Percentiles rank a stretch among this genome's conserved stretches.
Conservation (phyloP, 257 asterid species). For the Lavandula angustifolia region DNA sequence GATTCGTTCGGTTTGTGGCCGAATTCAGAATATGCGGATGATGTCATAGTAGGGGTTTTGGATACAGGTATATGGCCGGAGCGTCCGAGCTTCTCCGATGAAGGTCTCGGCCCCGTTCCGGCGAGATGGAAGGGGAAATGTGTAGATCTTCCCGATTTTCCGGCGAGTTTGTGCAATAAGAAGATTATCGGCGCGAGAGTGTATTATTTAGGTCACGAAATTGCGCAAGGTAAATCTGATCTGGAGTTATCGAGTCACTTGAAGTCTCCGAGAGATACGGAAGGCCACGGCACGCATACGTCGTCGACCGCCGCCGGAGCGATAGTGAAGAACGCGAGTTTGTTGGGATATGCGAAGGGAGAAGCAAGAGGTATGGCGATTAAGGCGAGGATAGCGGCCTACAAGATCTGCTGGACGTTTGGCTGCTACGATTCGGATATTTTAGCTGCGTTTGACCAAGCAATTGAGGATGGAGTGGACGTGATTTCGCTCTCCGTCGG, state of each 20-base stretch:
- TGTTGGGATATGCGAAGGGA: slow-evolving; percentile 70
- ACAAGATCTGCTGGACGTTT: slow-evolving; percentile 73
- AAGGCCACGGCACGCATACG: slow-evolving; percentile 98
- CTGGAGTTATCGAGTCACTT: slow-evolving; percentile 49
- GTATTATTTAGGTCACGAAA: slow-evolving; percentile 63
- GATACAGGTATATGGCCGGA: slow-evolving; percentile 99
- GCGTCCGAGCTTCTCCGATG: slow-evolving; percentile 80
- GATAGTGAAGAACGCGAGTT: slow-evolving; percentile 65
- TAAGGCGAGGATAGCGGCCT: slow-evolving; percentile 83
- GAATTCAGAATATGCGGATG: slow-evolving; percentile 75
- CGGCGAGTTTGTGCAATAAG: slow-evolving; percentile 52
- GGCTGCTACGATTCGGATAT: slow-evolving; percentile 93
- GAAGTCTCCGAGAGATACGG: slow-evolving; percentile 80
- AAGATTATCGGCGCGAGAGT: slow-evolving; percentile 82
- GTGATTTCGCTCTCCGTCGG: slow-evolving; percentile 90
- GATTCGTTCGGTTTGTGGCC: slow-evolving; percentile 91
- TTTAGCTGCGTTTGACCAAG: slow-evolving; percentile 79
- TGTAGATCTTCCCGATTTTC: slow-evolving; percentile 58
- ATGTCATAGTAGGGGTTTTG: slow-evolving; percentile 73
- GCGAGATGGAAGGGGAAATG: slow-evolving; percentile 78
- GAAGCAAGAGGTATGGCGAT: slow-evolving; percentile 94
- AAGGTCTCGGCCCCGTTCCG: slow-evolving; percentile 66
- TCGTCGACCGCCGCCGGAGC: slow-evolving; percentile 95
- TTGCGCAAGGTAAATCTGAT: slow-evolving; percentile 34
- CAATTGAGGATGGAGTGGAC: slow-evolving; percentile 75